Evolutionary conservation across 1,139 yeast species (phyloP).

Genomic region (Zhuliangozyma blackwelliae): DNA sequence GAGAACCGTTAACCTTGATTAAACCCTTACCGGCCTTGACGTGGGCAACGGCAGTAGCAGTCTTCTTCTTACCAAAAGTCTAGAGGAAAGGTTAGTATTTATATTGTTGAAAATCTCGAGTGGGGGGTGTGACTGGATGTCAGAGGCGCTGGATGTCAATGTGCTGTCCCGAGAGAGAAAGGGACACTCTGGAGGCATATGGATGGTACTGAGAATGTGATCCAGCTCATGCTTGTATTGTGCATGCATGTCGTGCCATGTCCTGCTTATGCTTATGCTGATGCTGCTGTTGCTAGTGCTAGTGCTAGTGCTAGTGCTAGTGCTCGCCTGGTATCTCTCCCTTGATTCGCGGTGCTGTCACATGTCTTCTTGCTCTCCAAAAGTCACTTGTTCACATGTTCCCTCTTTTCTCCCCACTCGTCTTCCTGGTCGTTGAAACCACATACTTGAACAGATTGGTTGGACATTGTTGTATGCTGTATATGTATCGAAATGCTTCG

Average conservation of each 20-base stretch:
- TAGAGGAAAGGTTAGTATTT: slow-evolving; percentile 36
- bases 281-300: too few species aligned
- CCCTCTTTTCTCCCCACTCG: neutral
- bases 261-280: too few species aligned
- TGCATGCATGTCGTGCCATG: too few species aligned
- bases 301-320: too few species aligned
- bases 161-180: neutral
- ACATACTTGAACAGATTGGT: slow-evolving; percentile 73
- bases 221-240: too few species aligned
- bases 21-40: slow-evolving; percentile 99
- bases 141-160: neutral
- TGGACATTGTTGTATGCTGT: slow-evolving; percentile 35
- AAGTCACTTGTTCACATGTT: too few species aligned
- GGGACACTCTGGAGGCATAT: neutral
- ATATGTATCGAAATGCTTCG: slow-evolving; percentile 4
- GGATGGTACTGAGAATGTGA: too few species aligned
- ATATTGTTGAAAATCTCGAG: slow-evolving; percentile 6
- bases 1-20: slow-evolving; percentile 98
- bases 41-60: slow-evolving; percentile 99
- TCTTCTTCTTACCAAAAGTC: slow-evolving; percentile 99
- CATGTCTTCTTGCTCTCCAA: too few species aligned
- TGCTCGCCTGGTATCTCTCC: too few species aligned
- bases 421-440: neutral
- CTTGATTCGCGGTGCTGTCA: too few species aligned
- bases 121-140: neutral